Evolutionary conservation across 495 filamentous ascomycete species (phyloP).

Genomic region (Penicillium arizonense): DNA sequence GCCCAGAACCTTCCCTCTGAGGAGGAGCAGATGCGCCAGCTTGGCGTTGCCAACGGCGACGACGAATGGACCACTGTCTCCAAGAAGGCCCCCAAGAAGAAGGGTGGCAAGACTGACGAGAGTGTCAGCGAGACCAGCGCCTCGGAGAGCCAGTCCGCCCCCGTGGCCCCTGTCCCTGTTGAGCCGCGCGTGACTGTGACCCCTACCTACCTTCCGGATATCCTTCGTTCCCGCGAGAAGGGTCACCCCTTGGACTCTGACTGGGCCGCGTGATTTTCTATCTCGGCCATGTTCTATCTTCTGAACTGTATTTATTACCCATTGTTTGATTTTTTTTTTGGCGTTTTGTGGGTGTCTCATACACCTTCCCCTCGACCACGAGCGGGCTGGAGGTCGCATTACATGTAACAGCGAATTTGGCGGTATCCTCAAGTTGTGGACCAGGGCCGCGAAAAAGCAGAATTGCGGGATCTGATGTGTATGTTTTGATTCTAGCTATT

Average conservation of each 20-base stretch:
- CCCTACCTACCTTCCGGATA: conserved; percentile 43
- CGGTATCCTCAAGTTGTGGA: conserved; percentile 5
- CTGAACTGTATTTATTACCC: conserved; percentile 37
- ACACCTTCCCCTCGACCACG: conserved; percentile 11
- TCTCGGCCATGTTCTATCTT: conserved; percentile 4
- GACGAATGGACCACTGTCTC: conserved; percentile 75
- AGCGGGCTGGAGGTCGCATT: conserved; percentile 11
- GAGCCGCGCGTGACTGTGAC: conserved; percentile 43
- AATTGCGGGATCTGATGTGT: conserved; percentile 10
- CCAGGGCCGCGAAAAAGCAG: conserved; percentile 5
- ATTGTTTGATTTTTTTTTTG: conserved; percentile 20
- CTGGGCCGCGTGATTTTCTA: conserved; percentile 47
- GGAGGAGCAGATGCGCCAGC: conserved; percentile 78
- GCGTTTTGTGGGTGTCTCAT: conserved; percentile 37
- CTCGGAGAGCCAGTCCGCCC: conserved; percentile 36
- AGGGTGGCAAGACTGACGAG: conserved; percentile 40
- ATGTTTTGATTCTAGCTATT: conserved; percentile 1
- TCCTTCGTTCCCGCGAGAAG: conserved; percentile 39
- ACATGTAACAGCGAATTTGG: conserved; percentile 13
- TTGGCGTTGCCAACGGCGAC: conserved; percentile 54
- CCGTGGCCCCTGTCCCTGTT: conserved; percentile 29
- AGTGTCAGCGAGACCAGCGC: conserved; percentile 41
- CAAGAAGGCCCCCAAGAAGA: conserved; percentile 64
- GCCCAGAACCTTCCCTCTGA: conserved; percentile 66
- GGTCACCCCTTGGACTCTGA: conserved; percentile 59